A percentile compares a stretch with the other conserved stretches of the same genome.
phyloP scores from a whole-genome alignment of 2,329 filamentous ascomycete species.

The Alternaria viburni region DNA sequence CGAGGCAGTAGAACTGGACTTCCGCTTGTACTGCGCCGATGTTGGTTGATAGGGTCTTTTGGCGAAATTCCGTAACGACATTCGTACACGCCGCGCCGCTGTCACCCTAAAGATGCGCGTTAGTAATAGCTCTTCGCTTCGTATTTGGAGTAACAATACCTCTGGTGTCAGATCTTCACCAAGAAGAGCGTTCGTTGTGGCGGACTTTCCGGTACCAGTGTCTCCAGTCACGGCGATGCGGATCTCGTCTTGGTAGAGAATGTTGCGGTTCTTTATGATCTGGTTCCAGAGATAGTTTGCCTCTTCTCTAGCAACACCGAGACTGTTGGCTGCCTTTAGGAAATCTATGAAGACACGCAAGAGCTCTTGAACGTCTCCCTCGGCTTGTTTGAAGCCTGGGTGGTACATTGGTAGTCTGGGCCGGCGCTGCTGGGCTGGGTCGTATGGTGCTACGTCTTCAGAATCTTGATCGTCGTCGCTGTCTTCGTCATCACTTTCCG shows the following conservation, averaged over 20 bases:
- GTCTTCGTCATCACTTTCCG: background rate
- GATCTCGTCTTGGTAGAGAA: slow-evolving; percentile 1
- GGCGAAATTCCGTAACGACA: slow-evolving; percentile 18
- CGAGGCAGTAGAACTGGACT: slow-evolving; percentile 18
- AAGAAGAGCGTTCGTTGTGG: slow-evolving; percentile 19
- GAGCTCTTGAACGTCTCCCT: background rate
- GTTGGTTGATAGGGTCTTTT: slow-evolving; percentile 3
- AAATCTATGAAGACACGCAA: slow-evolving; percentile 5
- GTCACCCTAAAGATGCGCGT: slow-evolving; percentile 3
- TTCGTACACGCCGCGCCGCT: slow-evolving; percentile 10
- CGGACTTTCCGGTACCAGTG: slow-evolving; percentile 27
- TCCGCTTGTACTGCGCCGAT: slow-evolving; percentile 11
- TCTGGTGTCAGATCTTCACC: slow-evolving; percentile 15
- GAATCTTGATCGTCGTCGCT: slow-evolving; percentile 4
- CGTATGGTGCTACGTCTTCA: slow-evolving; percentile 2
- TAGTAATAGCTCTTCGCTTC: background rate
- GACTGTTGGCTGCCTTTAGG: background rate
- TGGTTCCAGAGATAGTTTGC: slow-evolving; percentile 7
- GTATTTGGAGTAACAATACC: background rate
- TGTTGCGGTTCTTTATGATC: background rate
- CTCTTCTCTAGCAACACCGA: slow-evolving; percentile 2
- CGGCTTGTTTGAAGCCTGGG: slow-evolving; percentile 12
- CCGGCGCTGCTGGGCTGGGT: slow-evolving; percentile 10
- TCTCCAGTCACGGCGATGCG: slow-evolving; percentile 22
- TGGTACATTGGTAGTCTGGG: slow-evolving; percentile 24